Evolutionary conservation across 768 basidiomycete genomes (phyloP).

Genomic region (Boletus fagicola): DNA sequence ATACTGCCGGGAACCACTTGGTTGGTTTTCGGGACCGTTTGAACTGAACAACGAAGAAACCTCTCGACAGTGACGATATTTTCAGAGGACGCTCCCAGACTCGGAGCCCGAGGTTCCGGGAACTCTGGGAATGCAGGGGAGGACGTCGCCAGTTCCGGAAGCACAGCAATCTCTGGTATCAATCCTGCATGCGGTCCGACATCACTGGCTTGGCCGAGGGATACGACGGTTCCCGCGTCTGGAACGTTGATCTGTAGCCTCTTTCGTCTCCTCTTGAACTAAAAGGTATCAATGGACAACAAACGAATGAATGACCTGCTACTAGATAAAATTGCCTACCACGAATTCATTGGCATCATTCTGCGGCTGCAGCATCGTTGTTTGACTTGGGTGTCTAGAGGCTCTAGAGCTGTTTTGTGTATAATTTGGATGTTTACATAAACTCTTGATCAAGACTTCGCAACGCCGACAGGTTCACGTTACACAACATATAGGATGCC

Average conservation of each 20-base stretch:
- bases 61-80: constrained; percentile 26
- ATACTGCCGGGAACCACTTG: neutral
- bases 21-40: neutral
- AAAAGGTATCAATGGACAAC: neutral
- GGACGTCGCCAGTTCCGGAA: constrained; percentile 7
- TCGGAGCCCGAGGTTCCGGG: neutral
- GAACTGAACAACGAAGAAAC: constrained; percentile 21
- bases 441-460: neutral
- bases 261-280: constrained; percentile 30
- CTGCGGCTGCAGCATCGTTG: constrained; percentile 6
- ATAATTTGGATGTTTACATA: neutral
- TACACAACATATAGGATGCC: neutral
- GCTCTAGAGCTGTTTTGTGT: too few relatives aligned
- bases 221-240: neutral
- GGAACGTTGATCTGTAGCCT: constrained; percentile 11
- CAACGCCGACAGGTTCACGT: too few relatives aligned
- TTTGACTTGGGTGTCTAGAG: neutral
- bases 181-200: neutral
- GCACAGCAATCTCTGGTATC: constrained; percentile 21
- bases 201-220: neutral
- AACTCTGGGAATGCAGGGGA: neutral
- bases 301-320: neutral
- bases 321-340: constrained; percentile 10
- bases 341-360: constrained; percentile 22
- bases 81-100: neutral